Base-by-base conservation (phyloP, 257 asterid species). In the Petrea volubilis region DNA sequence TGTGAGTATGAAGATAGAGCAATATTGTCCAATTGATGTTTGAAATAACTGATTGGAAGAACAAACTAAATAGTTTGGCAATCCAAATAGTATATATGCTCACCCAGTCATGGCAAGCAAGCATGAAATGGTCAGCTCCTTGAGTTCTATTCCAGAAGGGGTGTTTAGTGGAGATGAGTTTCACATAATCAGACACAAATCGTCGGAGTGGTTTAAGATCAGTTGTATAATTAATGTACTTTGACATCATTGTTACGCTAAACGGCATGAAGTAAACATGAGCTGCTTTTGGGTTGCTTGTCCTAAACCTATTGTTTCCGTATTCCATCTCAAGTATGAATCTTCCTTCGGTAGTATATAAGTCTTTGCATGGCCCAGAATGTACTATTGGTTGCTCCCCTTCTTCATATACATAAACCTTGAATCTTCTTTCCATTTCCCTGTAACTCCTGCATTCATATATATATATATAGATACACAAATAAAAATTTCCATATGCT, bases 31-130 rank as follows among this genome's bases (percentile, higher is more conserved):
- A n/a, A n/a, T n/a, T n/a, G n/a, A n/a, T n/a, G n/a, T n/a, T n/a
- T n/a, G n/a, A n/a, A 64, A 20, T 50, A 14, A 11, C 5, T 7
- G 29, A 67, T 23, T 9, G n/a, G n/a, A n/a, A n/a, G n/a, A n/a
- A n/a, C n/a, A n/a, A n/a, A n/a, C n/a, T n/a, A n/a, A n/a, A n/a
- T n/a, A n/a, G n/a, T n/a, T n/a, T n/a, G n/a, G n/a, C n/a, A n/a
- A n/a, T n/a, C n/a, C n/a, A n/a, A n/a, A 15, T n/a, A 33, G 10
- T n/a, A n/a, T n/a, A n/a, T 10, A 21, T 60, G 65, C 89, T 68
- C 76, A 95, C 99, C 98, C 98, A 95, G 53, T 95, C 99, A 79
- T 95, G 99, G 87, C 99, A 95, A 28, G 99, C 80, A 55, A 95
- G 87, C 98, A 95, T 91, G 90, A 95, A 91, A 64, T 95, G 99